Conservation (phyloP, 768 basidiomycete species). For the Trametes sanguinea region DNA sequence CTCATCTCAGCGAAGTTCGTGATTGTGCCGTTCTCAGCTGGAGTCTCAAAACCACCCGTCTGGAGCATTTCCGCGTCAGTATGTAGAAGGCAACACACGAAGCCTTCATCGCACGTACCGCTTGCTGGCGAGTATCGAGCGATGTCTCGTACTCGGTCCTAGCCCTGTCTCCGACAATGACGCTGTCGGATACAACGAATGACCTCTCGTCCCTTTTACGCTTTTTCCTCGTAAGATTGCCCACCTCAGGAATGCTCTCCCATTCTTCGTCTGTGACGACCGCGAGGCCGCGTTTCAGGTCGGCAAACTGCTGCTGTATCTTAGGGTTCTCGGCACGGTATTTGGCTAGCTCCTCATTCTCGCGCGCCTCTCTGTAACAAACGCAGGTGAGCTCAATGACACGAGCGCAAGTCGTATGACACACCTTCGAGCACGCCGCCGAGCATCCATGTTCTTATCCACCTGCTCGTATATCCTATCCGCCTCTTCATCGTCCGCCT, state of each 20-base stretch:
- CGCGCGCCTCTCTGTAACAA: conserved; percentile 65
- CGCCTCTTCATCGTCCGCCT: conserved; percentile 97
- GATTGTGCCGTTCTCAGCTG: conserved; percentile 75
- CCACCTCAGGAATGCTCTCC: conserved; percentile 94
- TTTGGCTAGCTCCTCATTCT: conserved; percentile 71
- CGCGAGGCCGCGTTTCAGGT: conserved; percentile 88
- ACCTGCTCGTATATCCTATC: conserved; percentile 94
- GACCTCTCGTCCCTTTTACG: conserved; percentile 80
- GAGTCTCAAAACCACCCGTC: conserved; percentile 77
- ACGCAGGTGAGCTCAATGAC: conserved; percentile 28
- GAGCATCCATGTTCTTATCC: conserved; percentile 86
- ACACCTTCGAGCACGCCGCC: conserved; percentile 78
- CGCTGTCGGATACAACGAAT: conserved; percentile 92
- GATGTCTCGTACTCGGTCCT: conserved; percentile 78
- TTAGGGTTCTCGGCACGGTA: conserved; percentile 89
- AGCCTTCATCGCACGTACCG: conserved; percentile 44
- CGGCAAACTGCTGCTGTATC: conserved; percentile 93
- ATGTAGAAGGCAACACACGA: conserved; percentile 1
- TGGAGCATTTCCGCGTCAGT: conserved; percentile 28
- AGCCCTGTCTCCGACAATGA: conserved; percentile 81
- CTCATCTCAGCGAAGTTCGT: conserved; percentile 98
- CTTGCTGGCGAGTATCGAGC: conserved; percentile 74
- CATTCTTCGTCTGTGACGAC: conserved; percentile 90
- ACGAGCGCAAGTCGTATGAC: conserved; percentile 28
- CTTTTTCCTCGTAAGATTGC: conserved; percentile 92